These are phyloP conservation scores for Phlyctochytrium arcticum DNA, from an alignment of 192 early-diverging fungal species.

Conservation along the genomic window DNA sequence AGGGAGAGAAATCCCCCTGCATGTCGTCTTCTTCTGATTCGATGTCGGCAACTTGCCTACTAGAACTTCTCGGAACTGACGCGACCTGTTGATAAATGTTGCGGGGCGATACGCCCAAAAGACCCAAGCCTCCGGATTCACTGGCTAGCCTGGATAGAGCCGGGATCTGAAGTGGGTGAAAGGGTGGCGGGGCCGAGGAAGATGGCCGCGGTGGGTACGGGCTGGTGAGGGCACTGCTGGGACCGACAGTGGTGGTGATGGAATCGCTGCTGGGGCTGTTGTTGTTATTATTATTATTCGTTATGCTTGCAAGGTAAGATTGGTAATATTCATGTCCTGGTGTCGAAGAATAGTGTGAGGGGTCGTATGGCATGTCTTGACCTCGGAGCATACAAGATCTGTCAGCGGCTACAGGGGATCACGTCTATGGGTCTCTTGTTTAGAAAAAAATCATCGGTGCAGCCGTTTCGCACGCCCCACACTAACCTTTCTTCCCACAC, in stretches of 20 bases:
- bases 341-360: neutral
- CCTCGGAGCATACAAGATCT: neutral
- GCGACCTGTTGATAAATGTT: constrained; percentile 16
- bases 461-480: too few relatives aligned
- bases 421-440: too few relatives aligned
- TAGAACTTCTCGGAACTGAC: neutral
- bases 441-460: too few relatives aligned
- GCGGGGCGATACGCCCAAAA: constrained; percentile 15
- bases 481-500: too few relatives aligned
- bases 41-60: neutral
- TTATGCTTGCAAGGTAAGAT: neutral
- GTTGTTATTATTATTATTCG: neutral
- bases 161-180: neutral
- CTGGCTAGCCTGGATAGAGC: neutral
- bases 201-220: too few relatives aligned
- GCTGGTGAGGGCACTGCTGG: too few relatives aligned
- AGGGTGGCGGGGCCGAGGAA: neutral
- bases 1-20: neutral
- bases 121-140: neutral
- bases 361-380: neutral
- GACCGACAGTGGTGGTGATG: neutral
- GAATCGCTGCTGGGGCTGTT: neutral
- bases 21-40: neutral
- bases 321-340: neutral
- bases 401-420: too few relatives aligned